Conservation (phyloP, 2,329 filamentous ascomycete species). For the Cytospora paraplurivora region DNA sequence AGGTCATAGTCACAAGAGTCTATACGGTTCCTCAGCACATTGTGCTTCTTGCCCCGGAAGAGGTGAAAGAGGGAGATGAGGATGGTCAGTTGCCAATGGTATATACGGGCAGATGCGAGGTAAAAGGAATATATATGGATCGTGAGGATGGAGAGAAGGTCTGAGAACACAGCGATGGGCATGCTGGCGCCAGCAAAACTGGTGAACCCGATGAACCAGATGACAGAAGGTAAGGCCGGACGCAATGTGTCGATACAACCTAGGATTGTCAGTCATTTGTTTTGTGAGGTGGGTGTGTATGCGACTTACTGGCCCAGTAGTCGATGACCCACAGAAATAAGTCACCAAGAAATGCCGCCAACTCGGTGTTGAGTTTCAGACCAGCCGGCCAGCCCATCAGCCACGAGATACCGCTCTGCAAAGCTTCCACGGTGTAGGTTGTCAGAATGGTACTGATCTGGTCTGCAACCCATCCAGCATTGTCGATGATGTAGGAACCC, state of each 20-base stretch:
- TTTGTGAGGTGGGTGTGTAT: neutral
- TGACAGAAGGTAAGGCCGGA: constrained; percentile 79
- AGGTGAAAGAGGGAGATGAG: constrained; percentile 97
- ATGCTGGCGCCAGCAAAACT: constrained; percentile 96
- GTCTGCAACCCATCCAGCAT: constrained; percentile 79
- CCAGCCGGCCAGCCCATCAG: constrained; percentile 95
- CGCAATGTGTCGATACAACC: constrained; percentile 76
- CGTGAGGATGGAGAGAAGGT: constrained; percentile 87
- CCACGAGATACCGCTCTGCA: constrained; percentile 90
- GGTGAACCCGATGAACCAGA: constrained; percentile 91
- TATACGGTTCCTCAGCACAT: constrained; percentile 93
- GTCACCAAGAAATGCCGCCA: constrained; percentile 92
- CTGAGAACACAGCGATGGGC: constrained; percentile 94
- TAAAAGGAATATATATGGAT: constrained; percentile 99
- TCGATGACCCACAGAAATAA: constrained; percentile 98
- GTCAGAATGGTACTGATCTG: constrained; percentile 76
- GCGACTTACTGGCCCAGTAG: constrained; percentile 80
- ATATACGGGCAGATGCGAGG: constrained; percentile 93
- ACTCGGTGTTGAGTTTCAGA: constrained; percentile 89
- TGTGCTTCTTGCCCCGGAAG: constrained; percentile 97
- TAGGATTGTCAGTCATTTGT: constrained; percentile 39
- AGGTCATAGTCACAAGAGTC: constrained; percentile 99
- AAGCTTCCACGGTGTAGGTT: constrained; percentile 82
- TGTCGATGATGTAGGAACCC: constrained; percentile 96
- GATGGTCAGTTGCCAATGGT: constrained; percentile 97